Evolutionary conservation across 1,284 basidiomycete genomes (phyloP), one percentile per base, ranked within the genome.

Genomic region (Sanghuangporus sanghuang): DNA sequence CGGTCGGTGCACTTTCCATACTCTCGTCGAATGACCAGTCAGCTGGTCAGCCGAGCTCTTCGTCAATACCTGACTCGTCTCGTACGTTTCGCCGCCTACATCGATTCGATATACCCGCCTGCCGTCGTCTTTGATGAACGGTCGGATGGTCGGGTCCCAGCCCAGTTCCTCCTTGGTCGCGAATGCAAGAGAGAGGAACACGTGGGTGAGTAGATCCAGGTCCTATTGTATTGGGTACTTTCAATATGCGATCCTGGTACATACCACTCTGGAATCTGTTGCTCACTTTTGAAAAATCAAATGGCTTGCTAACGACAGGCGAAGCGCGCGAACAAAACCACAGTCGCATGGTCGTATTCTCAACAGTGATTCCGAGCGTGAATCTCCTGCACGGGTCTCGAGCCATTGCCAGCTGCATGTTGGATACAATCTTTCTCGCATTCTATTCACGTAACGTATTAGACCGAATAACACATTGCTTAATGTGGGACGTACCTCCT

Each of bases 301-400:
- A 55, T 1, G n/a, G 6, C 38, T 21, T 35, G 38, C 53, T 55
- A 35, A 35, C 53, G 53, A 55, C 18, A 16, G 58, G 42, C 11
- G 48, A 35, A 23, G 27, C 2, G 36, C 49, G 36, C 4, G 44
- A 42, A n/a, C 40, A 42, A n/a, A 42, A 42, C 40, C 40, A 42
- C 40, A 42, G 40, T 11, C 40, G 40, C n/a, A 48, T 52, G n/a
- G 11, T 54, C 48, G 11, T 27, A 14, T 65, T 56, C 23, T 68
- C 64, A 8, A 68, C 59, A 8, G 66, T 65, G 36, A 68, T 49
- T 14, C 66, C 64, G 40, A 56, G 62, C 3, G 44, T 48, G 50
- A 65, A 67, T 49, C 67, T 48, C 21, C 66, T 50, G 16, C 60
- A 61, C 9, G 60, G 64, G 38, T 68, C 67, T 49, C 42, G 53